Conservation (phyloP, 2,329 filamentous ascomycete genomes). For the Tolypocladium tropicale region DNA sequence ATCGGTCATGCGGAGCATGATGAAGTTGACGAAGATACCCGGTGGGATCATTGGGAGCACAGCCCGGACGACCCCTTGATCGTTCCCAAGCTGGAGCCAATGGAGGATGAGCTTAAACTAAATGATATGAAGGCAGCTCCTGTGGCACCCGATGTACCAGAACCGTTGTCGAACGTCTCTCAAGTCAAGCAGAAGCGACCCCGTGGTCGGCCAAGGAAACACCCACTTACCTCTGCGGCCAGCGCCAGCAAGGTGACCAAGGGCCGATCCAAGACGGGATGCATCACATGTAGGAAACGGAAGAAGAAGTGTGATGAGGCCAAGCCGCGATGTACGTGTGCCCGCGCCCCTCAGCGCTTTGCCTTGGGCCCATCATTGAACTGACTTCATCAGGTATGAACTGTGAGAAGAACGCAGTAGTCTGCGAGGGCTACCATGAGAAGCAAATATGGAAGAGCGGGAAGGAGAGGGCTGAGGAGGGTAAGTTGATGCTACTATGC, state of each 20-base stretch:
- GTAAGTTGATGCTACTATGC: conserved; percentile 23
- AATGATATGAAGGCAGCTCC: conserved; percentile 38
- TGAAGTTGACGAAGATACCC: conserved; percentile 28
- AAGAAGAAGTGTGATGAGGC: conserved; percentile 67
- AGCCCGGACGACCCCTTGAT: conserved; percentile 33
- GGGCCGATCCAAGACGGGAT: conserved; percentile 61
- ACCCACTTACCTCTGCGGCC: conserved; percentile 51
- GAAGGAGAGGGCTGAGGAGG: conserved; percentile 63
- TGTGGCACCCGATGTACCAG: conserved; percentile 8
- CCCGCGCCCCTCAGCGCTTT: neutral
- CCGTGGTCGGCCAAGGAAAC: conserved; percentile 74
- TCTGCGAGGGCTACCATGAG: conserved; percentile 83
- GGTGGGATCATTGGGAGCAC: conserved; percentile 43
- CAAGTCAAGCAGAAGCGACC: conserved; percentile 48
- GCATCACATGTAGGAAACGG: conserved; percentile 55
- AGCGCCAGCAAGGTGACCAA: conserved; percentile 63
- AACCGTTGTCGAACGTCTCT: conserved; percentile 11
- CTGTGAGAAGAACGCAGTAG: conserved; percentile 86
- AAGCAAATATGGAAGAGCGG: conserved; percentile 83
- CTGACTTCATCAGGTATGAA: conserved; percentile 53
- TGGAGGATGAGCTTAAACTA: conserved; percentile 45
- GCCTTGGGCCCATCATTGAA: neutral
- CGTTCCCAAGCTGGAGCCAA: conserved; percentile 46
- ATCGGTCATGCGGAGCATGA: conserved; percentile 27
- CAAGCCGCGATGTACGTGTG: conserved; percentile 48